Conservation (phyloP, 768 basidiomycete species). For the Punctularia strigosozonata region DNA sequence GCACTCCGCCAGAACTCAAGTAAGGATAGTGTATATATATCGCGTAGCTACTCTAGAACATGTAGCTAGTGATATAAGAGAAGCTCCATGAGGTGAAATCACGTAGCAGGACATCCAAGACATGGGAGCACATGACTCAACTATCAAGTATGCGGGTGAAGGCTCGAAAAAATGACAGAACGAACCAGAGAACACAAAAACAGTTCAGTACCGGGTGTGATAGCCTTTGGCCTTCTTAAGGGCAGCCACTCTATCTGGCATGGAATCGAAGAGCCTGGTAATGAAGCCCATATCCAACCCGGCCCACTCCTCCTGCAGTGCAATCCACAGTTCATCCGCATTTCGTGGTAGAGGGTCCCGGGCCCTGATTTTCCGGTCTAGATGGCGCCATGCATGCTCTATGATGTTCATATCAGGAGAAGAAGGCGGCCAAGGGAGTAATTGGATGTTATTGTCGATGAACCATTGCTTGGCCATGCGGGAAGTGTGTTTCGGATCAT, state of each 20-base stretch:
- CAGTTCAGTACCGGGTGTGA: not conserved
- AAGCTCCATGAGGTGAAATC: no score
- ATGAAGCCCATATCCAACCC: not conserved
- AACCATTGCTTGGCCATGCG: constrained; percentile 8
- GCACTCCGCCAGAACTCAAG: no score
- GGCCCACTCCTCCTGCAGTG: constrained; percentile 7
- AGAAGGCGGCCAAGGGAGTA: constrained; percentile 9
- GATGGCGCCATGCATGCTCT: constrained; percentile 3
- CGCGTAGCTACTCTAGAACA: no score
- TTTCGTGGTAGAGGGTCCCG: not conserved
- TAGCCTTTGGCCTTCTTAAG: not conserved
- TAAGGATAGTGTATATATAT: no score
- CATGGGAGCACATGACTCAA: no score
- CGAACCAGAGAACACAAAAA: not conserved
- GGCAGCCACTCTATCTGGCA: not conserved
- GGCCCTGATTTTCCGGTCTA: not conserved
- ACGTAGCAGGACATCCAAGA: no score
- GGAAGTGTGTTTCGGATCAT: constrained; percentile 10
- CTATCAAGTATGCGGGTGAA: not conserved
- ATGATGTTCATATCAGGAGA: constrained; percentile 7
- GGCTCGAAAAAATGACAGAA: not conserved
- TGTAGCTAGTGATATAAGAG: no score
- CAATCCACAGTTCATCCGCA: constrained; percentile 2
- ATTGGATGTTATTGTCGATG: constrained; percentile 6
- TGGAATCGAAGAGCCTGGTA: not conserved